These are phyloP conservation scores for Flaveria floridana DNA, from an alignment of 140 eudicot species.

Conservation along the genomic window DNA sequence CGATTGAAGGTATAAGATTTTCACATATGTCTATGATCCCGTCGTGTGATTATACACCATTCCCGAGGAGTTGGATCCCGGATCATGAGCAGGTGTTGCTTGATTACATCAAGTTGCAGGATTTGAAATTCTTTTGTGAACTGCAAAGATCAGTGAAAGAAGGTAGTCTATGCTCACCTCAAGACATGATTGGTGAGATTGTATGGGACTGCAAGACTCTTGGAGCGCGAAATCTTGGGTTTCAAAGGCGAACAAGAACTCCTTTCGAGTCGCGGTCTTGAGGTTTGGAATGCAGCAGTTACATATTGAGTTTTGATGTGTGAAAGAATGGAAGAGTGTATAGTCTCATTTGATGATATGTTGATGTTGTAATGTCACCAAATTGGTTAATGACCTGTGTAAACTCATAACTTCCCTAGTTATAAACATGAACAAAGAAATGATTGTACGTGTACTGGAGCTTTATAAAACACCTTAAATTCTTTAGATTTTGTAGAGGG, in stretches of 20 bases:
- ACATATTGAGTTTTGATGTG: background rate
- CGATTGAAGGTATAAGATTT: slow-evolving; percentile 86
- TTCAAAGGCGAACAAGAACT: slow-evolving; percentile 6
- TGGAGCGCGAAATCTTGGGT: slow-evolving; percentile 44
- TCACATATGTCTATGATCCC: slow-evolving; percentile 82
- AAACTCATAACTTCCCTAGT: too few relatives aligned
- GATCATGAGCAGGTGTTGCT: slow-evolving; percentile 70
- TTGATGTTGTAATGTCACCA: background rate
- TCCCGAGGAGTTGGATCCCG: slow-evolving; percentile 82
- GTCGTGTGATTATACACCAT: slow-evolving; percentile 79
- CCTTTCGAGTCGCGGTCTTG: slow-evolving; percentile 10
- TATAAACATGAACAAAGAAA: too few relatives aligned
- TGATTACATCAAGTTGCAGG: slow-evolving; percentile 74
- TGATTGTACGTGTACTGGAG: too few relatives aligned
- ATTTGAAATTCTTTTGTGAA: slow-evolving; percentile 66
- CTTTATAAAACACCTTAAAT: too few relatives aligned
- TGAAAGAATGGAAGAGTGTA: background rate
- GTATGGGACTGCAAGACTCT: slow-evolving; percentile 75
- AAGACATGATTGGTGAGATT: slow-evolving; percentile 69
- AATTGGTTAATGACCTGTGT: background rate
- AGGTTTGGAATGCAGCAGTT: background rate
- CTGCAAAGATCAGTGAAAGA: slow-evolving; percentile 59
- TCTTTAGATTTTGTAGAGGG: too few relatives aligned
- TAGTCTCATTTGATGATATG: background rate
- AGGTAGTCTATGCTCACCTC: slow-evolving; percentile 58